phyloP scores from a whole-genome alignment of 805 yeast genomes.

The Metschnikowia proteae region DNA sequence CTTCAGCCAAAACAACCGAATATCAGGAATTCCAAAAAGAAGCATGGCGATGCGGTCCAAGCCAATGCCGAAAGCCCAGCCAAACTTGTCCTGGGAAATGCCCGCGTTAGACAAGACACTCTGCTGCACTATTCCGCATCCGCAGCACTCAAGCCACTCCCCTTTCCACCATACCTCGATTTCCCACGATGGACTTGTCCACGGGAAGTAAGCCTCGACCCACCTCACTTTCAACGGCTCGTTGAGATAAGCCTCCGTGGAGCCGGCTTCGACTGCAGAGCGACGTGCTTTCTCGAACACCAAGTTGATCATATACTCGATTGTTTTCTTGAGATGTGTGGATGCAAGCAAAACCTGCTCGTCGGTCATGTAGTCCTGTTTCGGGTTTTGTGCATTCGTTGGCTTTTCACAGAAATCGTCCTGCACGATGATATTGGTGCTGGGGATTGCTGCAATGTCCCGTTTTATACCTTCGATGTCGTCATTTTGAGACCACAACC shows the following conservation, averaged over 20 bases:
- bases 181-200: constrained; percentile 99
- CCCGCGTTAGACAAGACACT: constrained; percentile 75
- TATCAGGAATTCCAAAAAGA: constrained; percentile 91
- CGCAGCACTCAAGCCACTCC: constrained; percentile 96
- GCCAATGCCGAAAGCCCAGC: constrained; percentile 99
- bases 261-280: constrained; percentile 59
- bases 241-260: constrained; percentile 52
- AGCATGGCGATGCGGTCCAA: constrained; percentile 95
- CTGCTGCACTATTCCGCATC: constrained; percentile 87
- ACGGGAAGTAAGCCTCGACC: constrained; percentile 94
- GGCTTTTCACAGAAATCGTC: constrained; percentile 55
- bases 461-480: constrained; percentile 35
- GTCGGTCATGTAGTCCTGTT: constrained; percentile 71
- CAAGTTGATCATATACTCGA: constrained; percentile 77
- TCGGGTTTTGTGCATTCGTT: constrained; percentile 64
- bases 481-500: constrained; percentile 65
- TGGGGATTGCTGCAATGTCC: constrained; percentile 66
- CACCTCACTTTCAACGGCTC: constrained; percentile 85
- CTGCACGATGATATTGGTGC: constrained; percentile 66
- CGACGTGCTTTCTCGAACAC: constrained; percentile 71
- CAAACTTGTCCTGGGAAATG: constrained; percentile 54
- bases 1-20: constrained; percentile 84
- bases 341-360: constrained; percentile 66
- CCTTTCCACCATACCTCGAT: constrained; percentile 99
- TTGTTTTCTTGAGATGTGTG: constrained; percentile 76